These are phyloP conservation scores for Phragmites australis DNA, from an alignment of 176 grass and related monocot genomes.

Conservation along the genomic window DNA sequence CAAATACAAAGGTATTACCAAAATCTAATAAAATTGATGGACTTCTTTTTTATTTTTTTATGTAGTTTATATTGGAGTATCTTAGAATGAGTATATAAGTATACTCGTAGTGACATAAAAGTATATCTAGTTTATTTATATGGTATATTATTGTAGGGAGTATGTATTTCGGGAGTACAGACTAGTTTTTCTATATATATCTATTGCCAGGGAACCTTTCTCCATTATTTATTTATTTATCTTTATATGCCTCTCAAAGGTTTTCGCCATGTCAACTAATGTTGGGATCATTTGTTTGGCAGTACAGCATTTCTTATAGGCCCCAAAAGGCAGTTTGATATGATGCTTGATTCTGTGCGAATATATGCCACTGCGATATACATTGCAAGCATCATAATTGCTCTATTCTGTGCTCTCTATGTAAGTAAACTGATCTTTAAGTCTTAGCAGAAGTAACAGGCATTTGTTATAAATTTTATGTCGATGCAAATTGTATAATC, in stretches of 20 bases:
- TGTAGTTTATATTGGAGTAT: too few species aligned
- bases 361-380: constrained; percentile 98
- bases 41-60: too few species aligned
- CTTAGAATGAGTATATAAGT: too few species aligned
- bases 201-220: background rate
- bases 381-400: constrained; percentile 91
- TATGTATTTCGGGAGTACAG: too few species aligned
- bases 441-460: background rate
- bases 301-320: constrained; percentile 99
- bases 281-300: constrained; percentile 61
- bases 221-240: constrained; percentile 11
- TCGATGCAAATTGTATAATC: background rate
- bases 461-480: constrained; percentile 31
- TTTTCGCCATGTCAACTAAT: constrained; percentile 50
- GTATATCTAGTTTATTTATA: too few species aligned
- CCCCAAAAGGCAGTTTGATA: constrained; percentile 87
- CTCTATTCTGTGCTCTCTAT: constrained; percentile 85
- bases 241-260: background rate
- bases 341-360: constrained; percentile 99
- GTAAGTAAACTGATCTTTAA: constrained; percentile 60
- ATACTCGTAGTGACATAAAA: too few species aligned
- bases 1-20: too few species aligned
- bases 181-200: too few species aligned
- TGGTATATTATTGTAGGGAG: too few species aligned
- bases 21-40: too few species aligned